Percentiles rank a stretch among this genome's conserved stretches.
Evolutionary conservation across 306 rosid species (phyloP).

Genomic region (Rosa multiflora): DNA sequence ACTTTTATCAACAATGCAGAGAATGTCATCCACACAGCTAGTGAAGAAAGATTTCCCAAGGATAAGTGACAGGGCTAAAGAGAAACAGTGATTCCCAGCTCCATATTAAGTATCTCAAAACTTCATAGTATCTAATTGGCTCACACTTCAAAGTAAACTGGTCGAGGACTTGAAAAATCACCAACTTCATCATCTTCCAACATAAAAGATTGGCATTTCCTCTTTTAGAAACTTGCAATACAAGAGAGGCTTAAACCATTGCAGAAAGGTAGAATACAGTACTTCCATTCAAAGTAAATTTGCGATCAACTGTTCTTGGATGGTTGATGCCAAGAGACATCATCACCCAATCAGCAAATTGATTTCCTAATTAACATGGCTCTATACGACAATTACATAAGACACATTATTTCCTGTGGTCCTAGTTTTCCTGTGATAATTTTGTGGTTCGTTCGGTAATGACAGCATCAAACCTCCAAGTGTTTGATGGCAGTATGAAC

Average conservation of each 20-base stretch:
- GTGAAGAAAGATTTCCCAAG: neutral
- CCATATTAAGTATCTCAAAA: too few relatives aligned
- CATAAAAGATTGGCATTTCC: neutral
- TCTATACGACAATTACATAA: neutral
- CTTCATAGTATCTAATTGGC: too few relatives aligned
- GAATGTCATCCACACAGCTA: neutral
- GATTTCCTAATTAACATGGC: neutral
- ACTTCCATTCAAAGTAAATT: neutral
- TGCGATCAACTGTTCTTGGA: neutral
- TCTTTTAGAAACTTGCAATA: neutral
- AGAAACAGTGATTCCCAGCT: neutral
- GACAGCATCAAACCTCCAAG: constrained; percentile 52
- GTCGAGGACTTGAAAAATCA: neutral
- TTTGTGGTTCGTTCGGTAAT: neutral
- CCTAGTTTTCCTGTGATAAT: neutral
- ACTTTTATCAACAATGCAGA: neutral
- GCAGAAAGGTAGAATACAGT: neutral
- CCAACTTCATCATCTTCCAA: neutral
- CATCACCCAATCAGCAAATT: neutral
- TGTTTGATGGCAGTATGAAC: constrained; percentile 90
- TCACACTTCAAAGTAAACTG: too few relatives aligned
- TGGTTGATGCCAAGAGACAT: neutral
- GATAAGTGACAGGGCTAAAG: neutral
- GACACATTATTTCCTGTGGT: neutral
- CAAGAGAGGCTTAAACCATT: neutral